Conservation (phyloP, 2,329 filamentous ascomycete species). For the Thielaviopsis euricoi region DNA sequence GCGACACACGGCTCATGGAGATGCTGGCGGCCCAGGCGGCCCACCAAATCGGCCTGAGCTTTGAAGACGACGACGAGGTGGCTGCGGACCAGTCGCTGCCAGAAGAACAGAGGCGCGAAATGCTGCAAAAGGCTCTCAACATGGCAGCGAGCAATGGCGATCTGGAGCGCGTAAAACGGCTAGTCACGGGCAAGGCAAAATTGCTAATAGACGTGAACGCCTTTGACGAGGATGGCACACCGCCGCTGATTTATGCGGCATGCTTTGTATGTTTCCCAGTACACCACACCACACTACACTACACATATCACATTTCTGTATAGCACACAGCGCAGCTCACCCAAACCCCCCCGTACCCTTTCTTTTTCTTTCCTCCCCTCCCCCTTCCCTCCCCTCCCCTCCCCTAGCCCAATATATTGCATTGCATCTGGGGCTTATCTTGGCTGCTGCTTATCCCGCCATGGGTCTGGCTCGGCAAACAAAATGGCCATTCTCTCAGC, state of each 20-base stretch:
- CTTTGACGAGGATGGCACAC: slow-evolving; percentile 84
- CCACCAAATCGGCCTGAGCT: slow-evolving; percentile 54
- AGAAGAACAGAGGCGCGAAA: slow-evolving; percentile 58
- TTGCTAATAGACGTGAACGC: slow-evolving; percentile 70
- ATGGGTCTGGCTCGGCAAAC: background rate
- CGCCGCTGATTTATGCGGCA: slow-evolving; percentile 92
- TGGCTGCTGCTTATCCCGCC: background rate
- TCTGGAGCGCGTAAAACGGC: slow-evolving; percentile 57
- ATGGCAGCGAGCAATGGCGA: slow-evolving; percentile 97
- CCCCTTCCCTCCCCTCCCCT: background rate
- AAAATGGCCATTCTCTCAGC: slow-evolving; percentile 6
- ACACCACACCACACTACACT: background rate
- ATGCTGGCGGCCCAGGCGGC: slow-evolving; percentile 94
- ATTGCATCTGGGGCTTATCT: background rate
- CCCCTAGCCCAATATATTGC: background rate
- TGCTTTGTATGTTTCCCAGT: slow-evolving; percentile 58
- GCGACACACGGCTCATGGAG: slow-evolving; percentile 77
- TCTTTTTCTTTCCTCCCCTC: background rate
- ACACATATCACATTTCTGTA: background rate
- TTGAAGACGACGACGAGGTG: slow-evolving; percentile 67
- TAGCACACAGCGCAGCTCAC: background rate
- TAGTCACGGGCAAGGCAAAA: slow-evolving; percentile 59
- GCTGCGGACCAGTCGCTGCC: slow-evolving; percentile 58
- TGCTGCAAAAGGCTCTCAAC: slow-evolving; percentile 74
- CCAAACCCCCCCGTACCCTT: too few species aligned